Percentiles rank a stretch among this genome's conserved stretches.
These are phyloP conservation scores for Pseudogymnoascus sp. DNA, from an alignment of 2,329 filamentous ascomycete species.

Conservation along the genomic window DNA sequence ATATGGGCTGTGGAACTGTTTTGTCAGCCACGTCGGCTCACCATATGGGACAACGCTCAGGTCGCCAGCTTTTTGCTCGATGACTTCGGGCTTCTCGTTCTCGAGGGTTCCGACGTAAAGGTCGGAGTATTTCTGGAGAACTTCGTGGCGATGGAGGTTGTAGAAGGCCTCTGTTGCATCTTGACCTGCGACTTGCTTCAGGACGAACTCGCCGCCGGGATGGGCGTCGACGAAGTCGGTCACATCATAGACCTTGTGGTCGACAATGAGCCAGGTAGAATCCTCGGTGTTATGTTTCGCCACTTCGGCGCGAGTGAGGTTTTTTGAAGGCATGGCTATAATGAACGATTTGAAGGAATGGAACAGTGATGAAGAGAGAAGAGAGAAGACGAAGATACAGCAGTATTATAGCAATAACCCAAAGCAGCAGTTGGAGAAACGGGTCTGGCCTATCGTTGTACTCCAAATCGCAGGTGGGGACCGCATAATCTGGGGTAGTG, in stretches of 20 bases:
- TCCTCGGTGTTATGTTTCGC: constrained; percentile 69
- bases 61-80: constrained; percentile 62
- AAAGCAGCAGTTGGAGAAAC: background rate
- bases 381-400: background rate
- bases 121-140: constrained; percentile 70
- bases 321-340: constrained; percentile 24
- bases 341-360: constrained; percentile 2
- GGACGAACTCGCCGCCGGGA: constrained; percentile 72
- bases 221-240: constrained; percentile 81
- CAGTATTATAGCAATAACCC: background rate
- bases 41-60: constrained; percentile 74
- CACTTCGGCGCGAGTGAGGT: constrained; percentile 54
- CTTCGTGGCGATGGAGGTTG: constrained; percentile 86
- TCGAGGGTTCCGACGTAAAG: constrained; percentile 69
- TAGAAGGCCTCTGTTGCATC: constrained; percentile 82
- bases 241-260: constrained; percentile 80
- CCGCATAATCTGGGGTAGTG: constrained; percentile 1
- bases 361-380: background rate
- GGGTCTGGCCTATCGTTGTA: background rate
- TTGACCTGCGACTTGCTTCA: constrained; percentile 71
- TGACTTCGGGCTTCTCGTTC: constrained; percentile 67
- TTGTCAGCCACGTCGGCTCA: constrained; percentile 75
- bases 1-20: constrained; percentile 71
- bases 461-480: background rate
- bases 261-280: constrained; percentile 76